Evolutionary conservation across 768 basidiomycete species (phyloP), one percentile per base, ranked within the genome.

Genomic region (Termitomyces sp.): DNA sequence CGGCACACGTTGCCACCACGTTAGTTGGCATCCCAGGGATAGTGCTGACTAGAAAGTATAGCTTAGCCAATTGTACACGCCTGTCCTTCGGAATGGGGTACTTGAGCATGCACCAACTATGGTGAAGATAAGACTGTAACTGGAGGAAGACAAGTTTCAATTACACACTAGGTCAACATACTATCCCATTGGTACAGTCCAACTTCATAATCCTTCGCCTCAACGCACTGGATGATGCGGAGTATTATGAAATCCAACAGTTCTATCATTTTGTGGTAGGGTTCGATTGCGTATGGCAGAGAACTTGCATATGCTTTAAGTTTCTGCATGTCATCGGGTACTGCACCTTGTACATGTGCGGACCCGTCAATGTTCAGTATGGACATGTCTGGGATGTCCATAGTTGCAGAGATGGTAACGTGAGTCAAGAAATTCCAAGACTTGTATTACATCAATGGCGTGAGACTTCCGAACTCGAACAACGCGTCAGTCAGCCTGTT

Each of bases 31-130:
- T 84, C 50, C 90, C 91, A 14, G 92, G 90, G n/a, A 79, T 83
- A 48, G 85, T 81, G 69, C 83, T 82, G 40, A 94, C 68, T 70
- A 90, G 81, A 68, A 87, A 95, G 74, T 90, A 95, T 4, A 95
- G 73, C 71, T 85, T 88, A 50, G 87, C 86, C 33, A 95, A 76
- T 44, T 75, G 77, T 55, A 93, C 83, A 57, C 93, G 80, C 65
- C 85, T 87, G 61, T 86, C 85, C 68, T 88, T 87, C 57, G 90
- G 91, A 66, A 95, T 87, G 38, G 91, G 93, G 68, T 93, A 94
- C 68, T 92, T 91, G 70, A 95, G 80, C 77, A 86, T 86, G 48
- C 75, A 72, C 91, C 92, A 94, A 68, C 90, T 92, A 65, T 26
- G 59, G 50, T 36, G 36, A 48, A 56, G 36, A 44, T 50, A 61